phyloP scores from a whole-genome alignment of 306 rosid genomes.

The Trichosanthes truncata region DNA sequence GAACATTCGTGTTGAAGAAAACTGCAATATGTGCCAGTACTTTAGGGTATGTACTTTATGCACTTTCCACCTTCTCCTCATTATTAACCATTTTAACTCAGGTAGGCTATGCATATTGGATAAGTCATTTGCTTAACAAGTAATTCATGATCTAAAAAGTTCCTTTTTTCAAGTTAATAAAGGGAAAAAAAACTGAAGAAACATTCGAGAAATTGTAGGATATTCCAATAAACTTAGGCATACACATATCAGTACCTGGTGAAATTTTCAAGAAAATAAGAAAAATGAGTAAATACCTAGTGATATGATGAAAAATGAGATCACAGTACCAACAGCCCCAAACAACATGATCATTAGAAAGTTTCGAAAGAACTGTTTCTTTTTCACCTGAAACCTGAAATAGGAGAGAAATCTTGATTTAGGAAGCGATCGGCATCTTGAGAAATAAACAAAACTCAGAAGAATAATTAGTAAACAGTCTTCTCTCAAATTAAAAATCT shows the following conservation, averaged over 20 bases:
- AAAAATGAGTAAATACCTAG: conserved; percentile 27
- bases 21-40: background rate
- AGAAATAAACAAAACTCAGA: background rate
- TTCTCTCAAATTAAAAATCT: background rate
- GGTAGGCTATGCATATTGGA: background rate
- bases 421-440: background rate
- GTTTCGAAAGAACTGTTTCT: conserved; percentile 59
- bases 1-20: background rate
- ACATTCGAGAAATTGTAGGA: background rate
- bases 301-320: conserved; percentile 44
- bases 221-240: background rate
- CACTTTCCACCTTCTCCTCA: background rate
- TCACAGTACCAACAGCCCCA: conserved; percentile 50
- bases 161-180: background rate
- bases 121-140: background rate
- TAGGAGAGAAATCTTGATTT: background rate
- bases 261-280: background rate
- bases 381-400: conserved; percentile 61
- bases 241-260: background rate
- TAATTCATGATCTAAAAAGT: background rate
- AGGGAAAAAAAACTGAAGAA: background rate
- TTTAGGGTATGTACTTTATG: background rate
- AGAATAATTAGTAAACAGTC: background rate
- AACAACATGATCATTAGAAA: conserved; percentile 39
- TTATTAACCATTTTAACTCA: background rate